Evolutionary conservation across 179 eudicot genomes (phyloP).

Genomic region (Heliamphora ciliata): DNA sequence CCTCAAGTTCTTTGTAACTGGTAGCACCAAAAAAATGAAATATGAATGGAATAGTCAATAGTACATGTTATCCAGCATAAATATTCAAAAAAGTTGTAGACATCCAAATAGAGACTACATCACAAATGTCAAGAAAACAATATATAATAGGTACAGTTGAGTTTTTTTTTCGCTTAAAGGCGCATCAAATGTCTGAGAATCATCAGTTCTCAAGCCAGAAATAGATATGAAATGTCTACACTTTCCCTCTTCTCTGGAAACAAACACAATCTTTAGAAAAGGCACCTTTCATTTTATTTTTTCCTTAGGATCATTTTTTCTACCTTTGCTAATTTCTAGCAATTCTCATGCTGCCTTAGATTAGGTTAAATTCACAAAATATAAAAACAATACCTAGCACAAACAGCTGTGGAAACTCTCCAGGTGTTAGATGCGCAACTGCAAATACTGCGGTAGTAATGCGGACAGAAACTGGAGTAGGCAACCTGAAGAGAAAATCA

Average conservation of each 20-base stretch:
- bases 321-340: neutral
- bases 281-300: neutral
- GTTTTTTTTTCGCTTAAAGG: neutral
- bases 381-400: constrained; percentile 52
- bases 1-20: neutral
- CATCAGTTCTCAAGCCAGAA: neutral
- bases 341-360: neutral
- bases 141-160: neutral
- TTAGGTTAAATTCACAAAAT: constrained; percentile 4
- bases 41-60: neutral
- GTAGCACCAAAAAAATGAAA: neutral
- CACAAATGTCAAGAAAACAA: neutral
- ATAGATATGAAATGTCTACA: neutral
- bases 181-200: neutral
- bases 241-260: neutral
- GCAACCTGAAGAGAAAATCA: constrained; percentile 56
- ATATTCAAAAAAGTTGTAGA: neutral
- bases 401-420: constrained; percentile 89
- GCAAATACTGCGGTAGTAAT: constrained; percentile 92
- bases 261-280: neutral
- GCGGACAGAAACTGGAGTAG: constrained; percentile 76
- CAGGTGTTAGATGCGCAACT: constrained; percentile 88
- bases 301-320: too few species aligned
- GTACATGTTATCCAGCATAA: constrained; percentile 1
- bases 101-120: neutral